Base-by-base conservation (phyloP, 768 basidiomycete species). In the Termitomyces eurrhizus region DNA sequence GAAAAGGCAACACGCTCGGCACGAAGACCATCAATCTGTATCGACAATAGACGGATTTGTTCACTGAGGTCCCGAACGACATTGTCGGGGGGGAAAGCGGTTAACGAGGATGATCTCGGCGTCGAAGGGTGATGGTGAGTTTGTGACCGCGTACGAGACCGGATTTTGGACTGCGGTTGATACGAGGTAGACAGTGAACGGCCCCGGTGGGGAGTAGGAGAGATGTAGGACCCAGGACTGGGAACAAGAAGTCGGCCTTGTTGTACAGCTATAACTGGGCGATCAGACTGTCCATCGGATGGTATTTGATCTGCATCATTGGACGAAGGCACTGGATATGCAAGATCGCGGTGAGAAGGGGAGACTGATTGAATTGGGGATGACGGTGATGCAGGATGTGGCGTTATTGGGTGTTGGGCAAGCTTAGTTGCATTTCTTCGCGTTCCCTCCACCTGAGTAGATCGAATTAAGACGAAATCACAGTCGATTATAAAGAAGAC, bases 21-120 rank as follows among this genome's bases (percentile, higher is more conserved):
- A 44, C 66, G 67, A 42, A 78, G 70, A 7, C 65, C 68, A 6
- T 77, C 73, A 33, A 75, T 67, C 37, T 71, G 69, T 14, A 68
- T 53, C 3, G 69, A 68, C 60, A 78, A 68, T 0, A 56, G 56
- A 11, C 64, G 68, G 42, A 80, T 69, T 52, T 77, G 74, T 26
- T 69, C 67, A 53, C 74, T 69, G 18, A 79, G 68, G 32, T 56
- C 60, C 2, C 56, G 58, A 29, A 65, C 24, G 3, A 54, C 24
- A 45, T 29, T 45, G 12, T 41, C 26, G 8, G 13, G 1, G 16
- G 59, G 24, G 4, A 29, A 32, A 14, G 56, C 26, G 7, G 32
- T 21, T 2, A n/a, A n/a, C 14, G 49, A 52, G 16, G 36, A 33
- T 16, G 21, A 45, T 41, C 37, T 12, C 7, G 42, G 26, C 24